Evolutionary conservation across 768 basidiomycete genomes (phyloP).

Genomic region (Lactarius pseudohatsudake): DNA sequence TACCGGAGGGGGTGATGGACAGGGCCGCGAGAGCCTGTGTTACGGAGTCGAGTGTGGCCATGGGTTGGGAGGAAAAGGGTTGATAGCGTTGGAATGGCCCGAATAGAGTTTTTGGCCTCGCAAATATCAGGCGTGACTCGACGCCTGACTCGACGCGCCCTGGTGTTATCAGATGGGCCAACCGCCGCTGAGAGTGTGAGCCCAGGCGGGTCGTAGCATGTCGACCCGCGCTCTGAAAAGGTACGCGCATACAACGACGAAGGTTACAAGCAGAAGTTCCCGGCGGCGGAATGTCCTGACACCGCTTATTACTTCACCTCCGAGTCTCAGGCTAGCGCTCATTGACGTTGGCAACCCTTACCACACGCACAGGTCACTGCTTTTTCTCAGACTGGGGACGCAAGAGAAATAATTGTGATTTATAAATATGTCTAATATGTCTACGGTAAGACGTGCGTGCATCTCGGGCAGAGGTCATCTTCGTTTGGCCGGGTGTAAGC

Average conservation of each 20-base stretch:
- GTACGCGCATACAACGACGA: conserved; percentile 21
- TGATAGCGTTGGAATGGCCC: background rate
- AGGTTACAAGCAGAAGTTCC: conserved; percentile 1
- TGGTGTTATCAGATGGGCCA: conserved; percentile 30
- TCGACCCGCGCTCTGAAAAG: conserved; percentile 16
- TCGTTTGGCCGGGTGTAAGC: conserved; percentile 56
- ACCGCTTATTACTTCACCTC: conserved; percentile 18
- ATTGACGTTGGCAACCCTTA: background rate
- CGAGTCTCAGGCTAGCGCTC: background rate
- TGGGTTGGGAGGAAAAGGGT: conserved; percentile 32
- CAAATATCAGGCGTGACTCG: conserved; percentile 28
- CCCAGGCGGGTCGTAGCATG: conserved; percentile 14
- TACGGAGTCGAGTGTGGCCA: conserved; percentile 40
- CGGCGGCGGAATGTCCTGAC: background rate
- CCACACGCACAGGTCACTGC: background rate
- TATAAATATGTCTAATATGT: conserved; percentile 20
- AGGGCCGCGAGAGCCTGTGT: conserved; percentile 49
- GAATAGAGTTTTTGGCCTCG: conserved; percentile 4
- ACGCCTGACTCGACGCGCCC: conserved; percentile 29
- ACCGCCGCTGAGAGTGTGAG: conserved; percentile 1
- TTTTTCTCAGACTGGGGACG: conserved; percentile 1
- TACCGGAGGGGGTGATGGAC: conserved; percentile 53
- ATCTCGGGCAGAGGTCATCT: conserved; percentile 66
- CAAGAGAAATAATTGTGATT: background rate
- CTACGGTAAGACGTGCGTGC: conserved; percentile 39